Percentiles rank a stretch among this genome's conserved stretches.
Evolutionary conservation across 1,284 basidiomycete species (phyloP).

Genomic region (Hemileia vastatrix): DNA sequence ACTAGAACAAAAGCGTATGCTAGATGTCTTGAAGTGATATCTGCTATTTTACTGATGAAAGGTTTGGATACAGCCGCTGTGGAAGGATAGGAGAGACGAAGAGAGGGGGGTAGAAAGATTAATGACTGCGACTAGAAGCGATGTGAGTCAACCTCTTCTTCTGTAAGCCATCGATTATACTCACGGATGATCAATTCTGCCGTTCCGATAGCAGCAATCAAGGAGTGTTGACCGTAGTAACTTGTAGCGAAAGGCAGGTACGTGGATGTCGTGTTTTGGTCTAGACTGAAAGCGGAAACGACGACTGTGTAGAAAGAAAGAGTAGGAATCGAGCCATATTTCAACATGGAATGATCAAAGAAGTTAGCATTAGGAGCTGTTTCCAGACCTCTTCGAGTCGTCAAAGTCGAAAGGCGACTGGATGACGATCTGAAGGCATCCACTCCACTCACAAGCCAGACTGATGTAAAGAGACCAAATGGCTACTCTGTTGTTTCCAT

Average conservation of each 20-base stretch:
- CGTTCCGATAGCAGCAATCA: constrained; percentile 27
- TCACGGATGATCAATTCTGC: constrained; percentile 19
- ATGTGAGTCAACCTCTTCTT: too few species aligned
- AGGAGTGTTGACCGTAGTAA: constrained; percentile 27
- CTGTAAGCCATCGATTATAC: not conserved
- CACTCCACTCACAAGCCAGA: too few species aligned
- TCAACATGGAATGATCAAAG: not conserved
- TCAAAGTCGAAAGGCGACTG: too few species aligned
- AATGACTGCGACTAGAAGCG: too few species aligned
- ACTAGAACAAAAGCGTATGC: not conserved
- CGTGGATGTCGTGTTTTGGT: too few species aligned
- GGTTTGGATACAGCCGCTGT: constrained; percentile 18
- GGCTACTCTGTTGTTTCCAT: too few species aligned
- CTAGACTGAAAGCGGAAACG: not conserved
- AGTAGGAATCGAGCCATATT: not conserved
- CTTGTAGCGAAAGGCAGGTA: constrained; percentile 28
- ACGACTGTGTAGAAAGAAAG: not conserved
- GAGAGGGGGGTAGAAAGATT: not conserved
- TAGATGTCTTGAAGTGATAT: constrained; percentile 8
- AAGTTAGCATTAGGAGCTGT: too few species aligned
- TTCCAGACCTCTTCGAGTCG: too few species aligned
- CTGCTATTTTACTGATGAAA: constrained; percentile 21
- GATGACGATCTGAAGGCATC: too few species aligned
- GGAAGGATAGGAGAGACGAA: not conserved
- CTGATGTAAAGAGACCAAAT: too few species aligned